Percentiles rank a stretch among this genome's conserved stretches.
These are phyloP conservation scores for Aspergillus panamensis DNA, from an alignment of 495 filamentous ascomycete genomes.

Conservation along the genomic window DNA sequence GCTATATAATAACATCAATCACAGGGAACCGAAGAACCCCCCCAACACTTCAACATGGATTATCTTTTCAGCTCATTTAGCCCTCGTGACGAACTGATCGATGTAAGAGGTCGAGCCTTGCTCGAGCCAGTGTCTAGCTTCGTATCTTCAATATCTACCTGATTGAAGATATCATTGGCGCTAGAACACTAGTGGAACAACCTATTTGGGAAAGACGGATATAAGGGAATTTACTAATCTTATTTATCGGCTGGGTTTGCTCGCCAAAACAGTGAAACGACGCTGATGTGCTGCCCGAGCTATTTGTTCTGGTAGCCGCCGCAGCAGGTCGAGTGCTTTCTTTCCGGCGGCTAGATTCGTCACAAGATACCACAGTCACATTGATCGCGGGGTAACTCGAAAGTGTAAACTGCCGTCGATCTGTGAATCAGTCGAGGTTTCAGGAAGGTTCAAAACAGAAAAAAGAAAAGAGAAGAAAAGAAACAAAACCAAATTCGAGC, in stretches of 20 bases:
- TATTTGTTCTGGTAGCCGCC: background rate
- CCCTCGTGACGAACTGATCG: background rate
- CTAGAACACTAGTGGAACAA: conserved; percentile 1
- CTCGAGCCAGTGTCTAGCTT: background rate
- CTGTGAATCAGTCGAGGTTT: background rate
- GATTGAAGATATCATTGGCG: background rate
- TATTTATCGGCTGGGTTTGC: too few relatives aligned
- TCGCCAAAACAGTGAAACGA: background rate
- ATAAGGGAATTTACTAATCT: background rate
- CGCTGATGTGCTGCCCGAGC: background rate
- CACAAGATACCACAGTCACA: conserved; percentile 1
- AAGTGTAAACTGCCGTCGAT: background rate
- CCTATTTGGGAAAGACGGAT: background rate
- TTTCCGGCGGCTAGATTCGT: background rate
- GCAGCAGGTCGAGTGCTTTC: background rate
- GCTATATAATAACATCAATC: background rate
- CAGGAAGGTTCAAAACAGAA: background rate
- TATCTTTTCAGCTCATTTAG: background rate
- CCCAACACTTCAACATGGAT: background rate
- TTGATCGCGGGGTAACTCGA: background rate
- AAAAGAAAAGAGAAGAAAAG: background rate
- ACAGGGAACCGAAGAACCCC: background rate
- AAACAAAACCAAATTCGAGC: too few relatives aligned
- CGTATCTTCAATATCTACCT: background rate
- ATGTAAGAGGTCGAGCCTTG: background rate